These are phyloP conservation scores for Trichosanthes cucumerina DNA, from an alignment of 306 rosid genomes.

Conservation along the genomic window DNA sequence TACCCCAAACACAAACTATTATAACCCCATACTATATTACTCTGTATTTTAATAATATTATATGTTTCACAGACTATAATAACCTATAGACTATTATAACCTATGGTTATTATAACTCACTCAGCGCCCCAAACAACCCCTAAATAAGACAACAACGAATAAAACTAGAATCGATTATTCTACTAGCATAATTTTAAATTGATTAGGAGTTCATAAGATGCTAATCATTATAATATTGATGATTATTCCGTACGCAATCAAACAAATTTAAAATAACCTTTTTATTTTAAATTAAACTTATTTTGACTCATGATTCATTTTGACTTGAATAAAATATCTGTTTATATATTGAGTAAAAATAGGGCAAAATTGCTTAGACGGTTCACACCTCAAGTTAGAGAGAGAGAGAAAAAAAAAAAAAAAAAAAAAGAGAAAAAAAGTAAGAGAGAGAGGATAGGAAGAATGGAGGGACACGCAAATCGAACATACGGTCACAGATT, in stretches of 20 bases:
- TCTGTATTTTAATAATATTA: no score
- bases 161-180: neutral
- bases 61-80: no score
- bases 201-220: neutral
- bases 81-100: no score
- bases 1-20: no score
- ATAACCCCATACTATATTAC: no score
- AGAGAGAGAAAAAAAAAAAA: neutral
- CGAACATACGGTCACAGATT: neutral
- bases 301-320: neutral
- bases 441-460: neutral
- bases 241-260: neutral
- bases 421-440: neutral
- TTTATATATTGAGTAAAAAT: neutral
- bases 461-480: neutral
- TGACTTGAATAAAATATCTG: neutral
- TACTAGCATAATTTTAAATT: neutral
- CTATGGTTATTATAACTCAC: no score
- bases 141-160: neutral
- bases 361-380: neutral
- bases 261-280: neutral
- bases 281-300: neutral
- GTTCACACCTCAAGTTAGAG: neutral
- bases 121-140: no score
- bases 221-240: neutral